phyloP scores from a whole-genome alignment of 306 rosid genomes.

The Urtica urens region DNA sequence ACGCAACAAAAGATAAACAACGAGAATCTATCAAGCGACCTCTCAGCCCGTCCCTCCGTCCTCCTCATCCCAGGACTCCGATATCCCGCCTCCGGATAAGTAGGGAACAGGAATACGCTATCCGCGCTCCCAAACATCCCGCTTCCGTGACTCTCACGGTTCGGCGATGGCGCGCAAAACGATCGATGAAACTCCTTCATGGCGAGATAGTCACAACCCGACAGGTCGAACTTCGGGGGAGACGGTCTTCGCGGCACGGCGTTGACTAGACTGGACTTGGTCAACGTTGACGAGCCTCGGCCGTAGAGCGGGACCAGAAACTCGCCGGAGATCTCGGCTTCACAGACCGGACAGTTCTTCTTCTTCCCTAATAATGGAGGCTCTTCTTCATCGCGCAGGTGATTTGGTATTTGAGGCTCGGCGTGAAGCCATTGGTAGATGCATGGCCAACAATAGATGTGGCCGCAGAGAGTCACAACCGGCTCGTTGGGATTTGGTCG shows the following conservation, averaged over 20 bases:
- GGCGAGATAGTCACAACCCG: neutral
- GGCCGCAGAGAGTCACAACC: neutral
- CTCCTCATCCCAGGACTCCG: neutral
- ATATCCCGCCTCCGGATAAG: neutral
- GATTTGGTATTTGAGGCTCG: too few species aligned
- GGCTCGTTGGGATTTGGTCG: neutral
- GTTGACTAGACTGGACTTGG: neutral
- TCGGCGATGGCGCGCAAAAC: neutral
- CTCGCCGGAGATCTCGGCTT: neutral
- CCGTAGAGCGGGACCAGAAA: neutral
- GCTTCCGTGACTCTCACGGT: too few species aligned
- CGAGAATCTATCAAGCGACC: neutral
- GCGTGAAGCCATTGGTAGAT: neutral
- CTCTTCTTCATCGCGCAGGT: too few species aligned
- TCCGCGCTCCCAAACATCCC: neutral
- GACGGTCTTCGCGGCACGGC: neutral
- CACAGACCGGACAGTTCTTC: neutral
- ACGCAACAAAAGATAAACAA: neutral
- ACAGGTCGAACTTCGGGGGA: neutral
- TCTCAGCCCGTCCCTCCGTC: neutral
- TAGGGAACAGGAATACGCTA: neutral
- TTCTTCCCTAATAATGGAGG: neutral
- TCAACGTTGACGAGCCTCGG: neutral
- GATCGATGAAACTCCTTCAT: neutral
- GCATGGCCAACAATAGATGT: neutral